These are phyloP conservation scores for Ophidiomyces ophidiicola DNA, from an alignment of 2,329 filamentous ascomycete species.

Conservation along the genomic window DNA sequence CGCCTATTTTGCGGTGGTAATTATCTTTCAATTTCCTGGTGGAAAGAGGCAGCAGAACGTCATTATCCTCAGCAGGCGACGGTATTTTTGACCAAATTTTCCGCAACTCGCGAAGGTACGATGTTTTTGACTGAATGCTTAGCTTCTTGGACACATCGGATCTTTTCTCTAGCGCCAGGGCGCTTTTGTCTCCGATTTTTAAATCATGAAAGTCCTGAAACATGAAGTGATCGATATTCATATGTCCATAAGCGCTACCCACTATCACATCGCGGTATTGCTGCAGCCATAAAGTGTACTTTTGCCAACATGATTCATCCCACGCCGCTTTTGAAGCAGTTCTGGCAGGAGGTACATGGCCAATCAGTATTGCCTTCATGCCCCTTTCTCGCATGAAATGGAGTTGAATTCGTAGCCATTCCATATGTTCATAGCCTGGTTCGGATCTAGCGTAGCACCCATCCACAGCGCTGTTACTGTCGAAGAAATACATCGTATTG, in stretches of 20 bases:
- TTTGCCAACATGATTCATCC: slow-evolving; percentile 98
- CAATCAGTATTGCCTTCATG: slow-evolving; percentile 89
- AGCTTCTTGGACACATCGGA: slow-evolving; percentile 36
- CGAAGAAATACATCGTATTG: slow-evolving; percentile 94
- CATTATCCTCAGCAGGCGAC: slow-evolving; percentile 30
- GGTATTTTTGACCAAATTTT: slow-evolving; percentile 67
- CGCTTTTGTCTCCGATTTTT: slow-evolving; percentile 40
- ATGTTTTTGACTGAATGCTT: slow-evolving; percentile 52
- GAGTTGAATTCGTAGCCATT: slow-evolving; percentile 86
- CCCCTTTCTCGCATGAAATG: slow-evolving; percentile 67
- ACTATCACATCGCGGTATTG: slow-evolving; percentile 86
- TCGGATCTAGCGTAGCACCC: slow-evolving; percentile 68
- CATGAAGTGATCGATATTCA: slow-evolving; percentile 98
- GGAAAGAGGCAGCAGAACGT: slow-evolving; percentile 25
- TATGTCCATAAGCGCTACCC: slow-evolving; percentile 73
- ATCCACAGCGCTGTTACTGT: slow-evolving; percentile 83
- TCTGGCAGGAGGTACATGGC: slow-evolving; percentile 83
- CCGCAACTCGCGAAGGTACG: slow-evolving; percentile 70
- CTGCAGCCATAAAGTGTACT: slow-evolving; percentile 79
- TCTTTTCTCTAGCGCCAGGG: neutral
- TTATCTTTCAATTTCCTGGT: slow-evolving; percentile 39
- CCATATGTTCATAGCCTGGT: slow-evolving; percentile 87
- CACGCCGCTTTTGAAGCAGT: slow-evolving; percentile 75
- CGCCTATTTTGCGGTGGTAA: slow-evolving; percentile 58
- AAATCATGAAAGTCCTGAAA: slow-evolving; percentile 75